Evolutionary conservation across 176 grass and related monocot species (phyloP).

Genomic region (Thinopyrum elongatum): DNA sequence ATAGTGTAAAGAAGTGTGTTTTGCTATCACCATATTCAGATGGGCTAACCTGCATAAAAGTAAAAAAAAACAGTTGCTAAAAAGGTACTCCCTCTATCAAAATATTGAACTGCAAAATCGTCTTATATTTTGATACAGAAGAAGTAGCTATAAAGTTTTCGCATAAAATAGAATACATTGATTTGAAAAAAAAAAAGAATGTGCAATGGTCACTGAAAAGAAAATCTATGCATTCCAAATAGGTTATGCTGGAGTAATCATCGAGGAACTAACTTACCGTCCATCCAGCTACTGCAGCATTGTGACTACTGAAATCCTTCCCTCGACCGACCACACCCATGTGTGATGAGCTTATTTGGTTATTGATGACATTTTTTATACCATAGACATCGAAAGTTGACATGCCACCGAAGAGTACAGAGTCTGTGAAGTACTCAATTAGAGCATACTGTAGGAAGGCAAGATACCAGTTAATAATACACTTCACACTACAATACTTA

Average conservation of each 20-base stretch:
- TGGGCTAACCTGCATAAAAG: not conserved
- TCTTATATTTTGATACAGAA: no score
- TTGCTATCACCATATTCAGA: not conserved
- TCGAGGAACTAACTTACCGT: not conserved
- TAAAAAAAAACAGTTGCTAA: not conserved
- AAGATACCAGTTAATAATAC: not conserved
- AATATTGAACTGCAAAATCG: no score
- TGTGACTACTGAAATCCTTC: not conserved
- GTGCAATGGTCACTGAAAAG: no score
- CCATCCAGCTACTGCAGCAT: slow-evolving; percentile 12
- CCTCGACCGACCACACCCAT: not conserved
- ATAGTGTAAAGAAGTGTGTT: slow-evolving; percentile 12
- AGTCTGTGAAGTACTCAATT: not conserved
- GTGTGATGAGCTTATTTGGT: not conserved
- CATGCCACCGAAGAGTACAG: slow-evolving; percentile 1
- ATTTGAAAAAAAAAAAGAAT: no score
- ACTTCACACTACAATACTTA: not conserved
- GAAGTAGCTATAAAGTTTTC: no score
- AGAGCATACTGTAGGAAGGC: not conserved
- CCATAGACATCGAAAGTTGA: not conserved
- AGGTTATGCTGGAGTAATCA: not conserved
- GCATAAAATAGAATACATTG: no score
- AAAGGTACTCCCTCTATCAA: no score
- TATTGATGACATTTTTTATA: not conserved
- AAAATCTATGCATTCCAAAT: no score